These are phyloP conservation scores for Boletus edulis DNA, from an alignment of 768 basidiomycete species.

Conservation along the genomic window DNA sequence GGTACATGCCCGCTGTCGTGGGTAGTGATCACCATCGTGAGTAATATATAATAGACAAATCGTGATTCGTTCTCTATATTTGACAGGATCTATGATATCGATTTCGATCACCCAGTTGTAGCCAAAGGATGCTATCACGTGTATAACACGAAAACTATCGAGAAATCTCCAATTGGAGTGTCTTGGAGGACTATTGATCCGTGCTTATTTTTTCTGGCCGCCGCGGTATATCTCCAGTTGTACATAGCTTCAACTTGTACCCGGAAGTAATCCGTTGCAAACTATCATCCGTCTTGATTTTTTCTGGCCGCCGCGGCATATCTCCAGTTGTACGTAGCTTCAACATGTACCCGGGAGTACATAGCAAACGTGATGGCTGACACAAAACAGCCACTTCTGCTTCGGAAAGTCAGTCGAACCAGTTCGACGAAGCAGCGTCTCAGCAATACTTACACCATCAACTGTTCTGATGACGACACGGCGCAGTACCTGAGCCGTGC, in stretches of 20 bases:
- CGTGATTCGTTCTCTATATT: conserved; percentile 13
- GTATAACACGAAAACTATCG: too few relatives aligned
- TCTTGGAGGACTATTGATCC: too few relatives aligned
- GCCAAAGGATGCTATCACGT: too few relatives aligned
- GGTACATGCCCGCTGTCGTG: conserved; percentile 30
- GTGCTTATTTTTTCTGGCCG: not conserved
- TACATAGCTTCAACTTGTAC: not conserved
- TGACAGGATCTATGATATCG: not conserved
- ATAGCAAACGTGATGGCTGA: not conserved
- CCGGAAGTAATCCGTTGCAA: not conserved
- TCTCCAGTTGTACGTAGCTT: not conserved
- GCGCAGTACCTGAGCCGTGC: too few relatives aligned
- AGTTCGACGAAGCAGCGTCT: not conserved
- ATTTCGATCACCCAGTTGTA: not conserved
- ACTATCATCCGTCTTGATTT: too few relatives aligned
- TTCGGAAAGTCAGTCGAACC: not conserved
- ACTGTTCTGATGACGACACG: too few relatives aligned
- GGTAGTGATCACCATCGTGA: conserved; percentile 2
- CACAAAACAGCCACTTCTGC: not conserved
- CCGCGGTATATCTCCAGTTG: not conserved
- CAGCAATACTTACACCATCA: not conserved
- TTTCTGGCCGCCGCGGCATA: not conserved
- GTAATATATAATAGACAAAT: conserved; percentile 6
- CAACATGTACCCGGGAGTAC: too few relatives aligned
- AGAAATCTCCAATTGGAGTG: too few relatives aligned